Percentiles rank a stretch among this genome's conserved stretches.
Conservation (phyloP, 23 red algal species). For the Gracilaria vermiculophylla region DNA sequence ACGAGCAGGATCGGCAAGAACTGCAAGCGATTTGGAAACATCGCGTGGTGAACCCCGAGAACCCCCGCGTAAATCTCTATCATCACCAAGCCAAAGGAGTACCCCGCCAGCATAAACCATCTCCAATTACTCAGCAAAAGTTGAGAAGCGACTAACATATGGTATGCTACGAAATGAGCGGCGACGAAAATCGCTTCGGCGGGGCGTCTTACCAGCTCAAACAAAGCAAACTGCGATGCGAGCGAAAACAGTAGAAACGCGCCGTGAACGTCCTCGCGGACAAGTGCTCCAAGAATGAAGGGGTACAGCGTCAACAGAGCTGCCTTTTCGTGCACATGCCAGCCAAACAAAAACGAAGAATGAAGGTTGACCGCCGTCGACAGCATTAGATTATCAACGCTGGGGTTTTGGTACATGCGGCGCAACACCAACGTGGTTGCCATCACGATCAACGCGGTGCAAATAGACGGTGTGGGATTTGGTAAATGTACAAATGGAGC, state of each 20-base stretch:
- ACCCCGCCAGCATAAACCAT: not conserved
- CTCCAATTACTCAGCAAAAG: not conserved
- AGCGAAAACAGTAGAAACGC: slow-evolving; percentile 39
- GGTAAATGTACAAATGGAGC: slow-evolving; percentile 33
- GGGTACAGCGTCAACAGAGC: slow-evolving; percentile 37
- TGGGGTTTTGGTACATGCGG: not conserved
- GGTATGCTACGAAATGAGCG: slow-evolving; percentile 47
- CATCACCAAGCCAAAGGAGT: not conserved
- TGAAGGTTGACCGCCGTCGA: slow-evolving; percentile 9
- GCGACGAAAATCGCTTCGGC: slow-evolving; percentile 30
- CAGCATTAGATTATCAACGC: not conserved
- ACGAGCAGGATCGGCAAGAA: slow-evolving; percentile 16
- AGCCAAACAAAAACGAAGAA: slow-evolving; percentile 59
- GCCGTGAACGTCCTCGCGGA: not conserved
- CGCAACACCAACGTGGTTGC: not conserved
- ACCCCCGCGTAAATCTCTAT: not conserved
- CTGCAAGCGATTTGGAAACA: not conserved
- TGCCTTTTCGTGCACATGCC: slow-evolving; percentile 86
- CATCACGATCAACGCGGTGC: slow-evolving; percentile 1
- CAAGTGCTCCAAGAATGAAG: not conserved
- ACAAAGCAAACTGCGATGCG: slow-evolving; percentile 44
- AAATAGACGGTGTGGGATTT: slow-evolving; percentile 49
- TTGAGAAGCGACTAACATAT: slow-evolving; percentile 12
- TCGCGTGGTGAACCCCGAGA: not conserved
- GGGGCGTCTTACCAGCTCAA: slow-evolving; percentile 15